A percentile compares a stretch with the other conserved stretches of the same genome.
Evolutionary conservation across 2,329 filamentous ascomycete species (phyloP).

Genomic region (Hypoxylon sp.): DNA sequence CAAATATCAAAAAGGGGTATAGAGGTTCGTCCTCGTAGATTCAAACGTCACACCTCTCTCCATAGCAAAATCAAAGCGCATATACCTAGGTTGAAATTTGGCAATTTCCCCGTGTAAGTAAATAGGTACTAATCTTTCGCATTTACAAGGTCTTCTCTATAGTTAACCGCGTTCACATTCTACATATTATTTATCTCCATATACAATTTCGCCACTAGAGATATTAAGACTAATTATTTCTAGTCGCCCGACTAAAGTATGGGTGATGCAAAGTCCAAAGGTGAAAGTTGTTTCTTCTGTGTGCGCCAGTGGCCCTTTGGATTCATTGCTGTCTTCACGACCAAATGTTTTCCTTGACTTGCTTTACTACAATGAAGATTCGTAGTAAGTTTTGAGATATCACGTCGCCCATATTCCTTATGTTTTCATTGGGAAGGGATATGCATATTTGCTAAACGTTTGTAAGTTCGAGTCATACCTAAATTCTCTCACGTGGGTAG

Average conservation of each 20-base stretch:
- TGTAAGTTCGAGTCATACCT: background rate
- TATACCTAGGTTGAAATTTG: too few relatives aligned
- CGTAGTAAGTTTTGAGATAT: background rate
- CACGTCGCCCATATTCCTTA: background rate
- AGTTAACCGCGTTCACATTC: background rate
- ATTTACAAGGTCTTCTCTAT: background rate
- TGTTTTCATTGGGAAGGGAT: background rate
- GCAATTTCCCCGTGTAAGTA: background rate
- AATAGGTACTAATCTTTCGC: background rate
- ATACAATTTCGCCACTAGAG: background rate
- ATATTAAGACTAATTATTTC: background rate
- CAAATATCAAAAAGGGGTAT: too few relatives aligned
- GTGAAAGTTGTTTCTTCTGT: background rate
- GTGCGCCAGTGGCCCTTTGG: background rate
- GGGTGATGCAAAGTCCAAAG: background rate
- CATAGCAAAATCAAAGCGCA: too few relatives aligned
- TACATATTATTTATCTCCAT: background rate
- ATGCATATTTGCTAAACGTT: background rate
- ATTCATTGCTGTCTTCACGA: background rate
- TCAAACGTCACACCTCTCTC: too few relatives aligned
- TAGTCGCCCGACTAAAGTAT: background rate
- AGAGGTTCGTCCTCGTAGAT: too few relatives aligned
- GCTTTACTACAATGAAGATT: background rate
- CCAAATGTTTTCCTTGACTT: background rate
- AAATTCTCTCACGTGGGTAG: background rate